Evolutionary conservation across 2,329 filamentous ascomycete species (phyloP).

Genomic region (Aureobasidium sp.): DNA sequence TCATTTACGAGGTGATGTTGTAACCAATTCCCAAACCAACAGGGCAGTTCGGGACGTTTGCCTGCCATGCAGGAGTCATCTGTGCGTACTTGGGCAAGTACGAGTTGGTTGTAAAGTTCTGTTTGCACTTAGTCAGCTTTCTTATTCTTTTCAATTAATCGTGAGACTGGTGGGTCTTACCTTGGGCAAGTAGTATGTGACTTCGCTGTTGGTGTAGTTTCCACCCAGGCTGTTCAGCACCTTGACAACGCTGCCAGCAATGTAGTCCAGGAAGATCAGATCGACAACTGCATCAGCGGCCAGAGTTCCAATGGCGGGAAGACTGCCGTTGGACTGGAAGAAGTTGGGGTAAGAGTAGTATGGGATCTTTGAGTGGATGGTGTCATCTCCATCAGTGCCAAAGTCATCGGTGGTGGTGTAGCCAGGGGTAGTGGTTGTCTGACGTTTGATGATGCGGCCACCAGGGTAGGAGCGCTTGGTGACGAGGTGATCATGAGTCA

Average conservation of each 20-base stretch:
- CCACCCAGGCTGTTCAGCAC: constrained; percentile 32
- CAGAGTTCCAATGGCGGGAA: constrained; percentile 36
- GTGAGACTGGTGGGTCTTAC: background rate
- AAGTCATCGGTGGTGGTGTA: constrained; percentile 53
- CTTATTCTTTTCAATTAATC: background rate
- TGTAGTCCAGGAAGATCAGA: constrained; percentile 48
- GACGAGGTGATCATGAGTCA: constrained; percentile 25
- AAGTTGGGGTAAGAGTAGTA: constrained; percentile 44
- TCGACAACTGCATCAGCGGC: constrained; percentile 44
- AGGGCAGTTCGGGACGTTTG: constrained; percentile 33
- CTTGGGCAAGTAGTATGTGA: constrained; percentile 32
- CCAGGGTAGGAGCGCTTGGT: constrained; percentile 27
- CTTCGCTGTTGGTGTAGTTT: constrained; percentile 26
- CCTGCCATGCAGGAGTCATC: constrained; percentile 32
- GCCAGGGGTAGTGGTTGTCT: constrained; percentile 39
- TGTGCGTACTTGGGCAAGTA: constrained; percentile 36
- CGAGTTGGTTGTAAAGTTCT: constrained; percentile 36
- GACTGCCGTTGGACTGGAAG: constrained; percentile 44
- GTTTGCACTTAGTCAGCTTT: background rate
- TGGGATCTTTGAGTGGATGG: constrained; percentile 43
- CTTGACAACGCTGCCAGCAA: constrained; percentile 30
- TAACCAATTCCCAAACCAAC: constrained; percentile 25
- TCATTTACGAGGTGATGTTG: constrained; percentile 1
- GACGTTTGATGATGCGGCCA: constrained; percentile 44
- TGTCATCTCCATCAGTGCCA: constrained; percentile 51